Percentiles rank a stretch among this genome's conserved stretches.
Evolutionary conservation across 768 basidiomycete genomes (phyloP).

Genomic region (Trichaptum fuscoviolaceum): DNA sequence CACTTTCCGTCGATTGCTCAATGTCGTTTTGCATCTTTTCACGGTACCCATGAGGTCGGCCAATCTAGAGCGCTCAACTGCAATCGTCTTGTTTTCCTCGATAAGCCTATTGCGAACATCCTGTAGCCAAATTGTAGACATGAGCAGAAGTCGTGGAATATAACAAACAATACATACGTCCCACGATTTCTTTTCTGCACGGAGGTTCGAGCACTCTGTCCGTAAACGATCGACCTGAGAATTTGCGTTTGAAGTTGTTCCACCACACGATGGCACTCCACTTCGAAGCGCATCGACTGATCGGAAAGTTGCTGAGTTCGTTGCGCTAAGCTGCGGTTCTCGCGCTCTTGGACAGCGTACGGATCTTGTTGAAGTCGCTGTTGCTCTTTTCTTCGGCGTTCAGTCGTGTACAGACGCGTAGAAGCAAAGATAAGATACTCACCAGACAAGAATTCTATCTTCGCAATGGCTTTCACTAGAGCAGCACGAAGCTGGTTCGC

Average conservation of each 20-base stretch:
- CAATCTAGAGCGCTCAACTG: conserved; percentile 78
- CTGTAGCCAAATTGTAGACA: conserved; percentile 30
- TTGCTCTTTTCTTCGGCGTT: conserved; percentile 42
- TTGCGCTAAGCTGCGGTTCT: conserved; percentile 60
- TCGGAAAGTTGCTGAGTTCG: conserved; percentile 71
- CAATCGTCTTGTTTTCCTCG: conserved; percentile 77
- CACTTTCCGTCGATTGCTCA: conserved; percentile 78
- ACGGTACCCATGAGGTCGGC: conserved; percentile 86
- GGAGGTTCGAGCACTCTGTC: conserved; percentile 81
- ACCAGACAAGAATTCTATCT: conserved; percentile 76
- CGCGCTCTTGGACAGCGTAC: conserved; percentile 51
- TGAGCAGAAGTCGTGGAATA: not conserved
- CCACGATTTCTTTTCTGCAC: conserved; percentile 92
- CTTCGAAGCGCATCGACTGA: conserved; percentile 68
- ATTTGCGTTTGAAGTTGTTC: conserved; percentile 61
- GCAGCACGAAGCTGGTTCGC: conserved; percentile 56
- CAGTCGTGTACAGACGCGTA: conserved; percentile 6
- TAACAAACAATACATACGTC: conserved; percentile 49
- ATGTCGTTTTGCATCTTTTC: conserved; percentile 85
- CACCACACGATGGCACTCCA: conserved; percentile 62
- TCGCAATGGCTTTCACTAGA: conserved; percentile 80
- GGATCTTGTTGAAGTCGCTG: conserved; percentile 70
- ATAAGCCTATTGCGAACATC: conserved; percentile 74
- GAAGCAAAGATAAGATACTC: conserved; percentile 19
- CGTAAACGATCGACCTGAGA: conserved; percentile 69